These are phyloP conservation scores for Boechera retrofracta DNA, from an alignment of 345 rosid species.

Conservation along the genomic window DNA sequence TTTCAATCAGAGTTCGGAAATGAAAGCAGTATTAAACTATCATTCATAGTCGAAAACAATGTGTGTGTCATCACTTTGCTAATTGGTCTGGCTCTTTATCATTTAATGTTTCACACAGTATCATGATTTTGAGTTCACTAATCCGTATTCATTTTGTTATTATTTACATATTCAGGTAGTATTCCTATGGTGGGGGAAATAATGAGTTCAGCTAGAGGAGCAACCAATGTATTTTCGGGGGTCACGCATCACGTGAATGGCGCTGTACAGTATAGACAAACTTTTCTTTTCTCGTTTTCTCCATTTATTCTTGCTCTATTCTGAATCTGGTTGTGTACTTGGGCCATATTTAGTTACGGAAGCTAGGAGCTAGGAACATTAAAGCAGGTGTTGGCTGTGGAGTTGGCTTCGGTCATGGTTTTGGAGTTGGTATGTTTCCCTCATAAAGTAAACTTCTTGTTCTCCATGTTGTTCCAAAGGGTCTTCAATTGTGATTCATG, in stretches of 20 bases:
- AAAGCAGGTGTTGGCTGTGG: constrained; percentile 47
- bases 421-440: constrained; percentile 44
- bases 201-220: constrained; percentile 94
- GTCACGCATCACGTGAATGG: constrained; percentile 71
- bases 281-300: not conserved
- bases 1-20: not conserved
- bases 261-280: constrained; percentile 54
- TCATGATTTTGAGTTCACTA: not conserved
- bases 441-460: not conserved
- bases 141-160: constrained; percentile 12
- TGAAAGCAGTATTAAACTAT: not conserved
- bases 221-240: constrained; percentile 87
- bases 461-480: not conserved
- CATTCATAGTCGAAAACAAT: not conserved
- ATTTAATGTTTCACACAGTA: not conserved
- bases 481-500: not conserved
- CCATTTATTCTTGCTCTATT: not conserved
- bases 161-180: constrained; percentile 53
- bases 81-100: constrained; percentile 16
- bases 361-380: constrained; percentile 46
- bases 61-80: constrained; percentile 17
- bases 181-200: constrained; percentile 83
- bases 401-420: constrained; percentile 51
- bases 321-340: constrained; percentile 30
- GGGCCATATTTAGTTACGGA: constrained; percentile 38